Conservation (phyloP, 768 basidiomycete species). For the Serendipita sp. region DNA sequence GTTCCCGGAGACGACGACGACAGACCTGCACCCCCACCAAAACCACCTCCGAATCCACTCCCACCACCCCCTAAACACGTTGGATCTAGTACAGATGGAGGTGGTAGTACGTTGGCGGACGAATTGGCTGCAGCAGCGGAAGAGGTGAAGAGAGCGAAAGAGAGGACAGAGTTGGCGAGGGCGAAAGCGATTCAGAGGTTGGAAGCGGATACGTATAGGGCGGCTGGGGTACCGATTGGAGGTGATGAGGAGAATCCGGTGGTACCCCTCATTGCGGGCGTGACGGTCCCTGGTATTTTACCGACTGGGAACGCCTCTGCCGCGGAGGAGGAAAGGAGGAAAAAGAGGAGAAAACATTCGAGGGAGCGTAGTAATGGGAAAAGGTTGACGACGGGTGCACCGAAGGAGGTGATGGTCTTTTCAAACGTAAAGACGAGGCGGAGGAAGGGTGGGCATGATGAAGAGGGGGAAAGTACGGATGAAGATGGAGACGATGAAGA, state of each 20-base stretch:
- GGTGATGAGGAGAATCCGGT: neutral
- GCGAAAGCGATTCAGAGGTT: neutral
- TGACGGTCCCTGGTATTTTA: neutral
- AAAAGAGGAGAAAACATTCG: neutral
- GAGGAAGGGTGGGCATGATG: neutral
- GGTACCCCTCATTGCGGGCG: neutral
- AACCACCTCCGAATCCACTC: conserved; percentile 4
- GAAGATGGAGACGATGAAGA: neutral
- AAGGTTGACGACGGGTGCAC: too few relatives aligned
- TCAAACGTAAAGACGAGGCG: neutral
- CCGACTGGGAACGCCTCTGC: neutral
- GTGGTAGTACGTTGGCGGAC: neutral
- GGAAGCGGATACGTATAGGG: neutral
- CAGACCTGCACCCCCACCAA: neutral
- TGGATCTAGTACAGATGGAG: too few relatives aligned
- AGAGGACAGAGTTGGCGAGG: neutral
- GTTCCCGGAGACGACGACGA: neutral
- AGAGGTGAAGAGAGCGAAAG: neutral
- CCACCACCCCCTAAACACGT: neutral
- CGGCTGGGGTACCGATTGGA: neutral
- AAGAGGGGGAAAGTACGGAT: neutral
- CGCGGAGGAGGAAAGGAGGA: neutral
- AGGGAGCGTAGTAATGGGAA: too few relatives aligned
- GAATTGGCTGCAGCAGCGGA: neutral
- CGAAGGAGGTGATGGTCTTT: neutral